Conservation (phyloP, 2,329 filamentous ascomycete species). For the Exophiala xenobiotica region DNA sequence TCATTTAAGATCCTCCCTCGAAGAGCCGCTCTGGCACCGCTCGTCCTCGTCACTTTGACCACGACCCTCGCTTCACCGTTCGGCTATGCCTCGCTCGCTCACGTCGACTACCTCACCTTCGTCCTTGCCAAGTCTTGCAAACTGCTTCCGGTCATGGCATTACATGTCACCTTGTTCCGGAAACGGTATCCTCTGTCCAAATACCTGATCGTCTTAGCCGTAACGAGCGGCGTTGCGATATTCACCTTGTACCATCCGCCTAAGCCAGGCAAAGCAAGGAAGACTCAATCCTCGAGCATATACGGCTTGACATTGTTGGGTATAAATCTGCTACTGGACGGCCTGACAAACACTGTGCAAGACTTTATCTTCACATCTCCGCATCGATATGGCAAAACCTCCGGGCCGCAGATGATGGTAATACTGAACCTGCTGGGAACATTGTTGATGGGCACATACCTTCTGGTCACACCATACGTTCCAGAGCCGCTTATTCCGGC, state of each 20-base stretch:
- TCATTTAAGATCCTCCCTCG: constrained; percentile 70
- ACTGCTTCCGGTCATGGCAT: constrained; percentile 93
- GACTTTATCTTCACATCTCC: constrained; percentile 80
- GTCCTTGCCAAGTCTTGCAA: constrained; percentile 98
- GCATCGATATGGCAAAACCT: constrained; percentile 69
- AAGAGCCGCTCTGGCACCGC: constrained; percentile 68
- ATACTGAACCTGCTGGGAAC: constrained; percentile 90
- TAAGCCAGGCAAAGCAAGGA: constrained; percentile 52
- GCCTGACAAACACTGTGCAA: constrained; percentile 93
- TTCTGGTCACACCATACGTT: constrained; percentile 77
- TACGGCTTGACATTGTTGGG: constrained; percentile 75
- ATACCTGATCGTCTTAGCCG: constrained; percentile 86
- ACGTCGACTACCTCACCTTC: constrained; percentile 98
- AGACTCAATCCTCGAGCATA: constrained; percentile 54
- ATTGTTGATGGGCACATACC: constrained; percentile 70
- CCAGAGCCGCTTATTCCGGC: constrained; percentile 68
- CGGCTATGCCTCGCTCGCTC: constrained; percentile 85
- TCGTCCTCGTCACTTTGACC: constrained; percentile 82
- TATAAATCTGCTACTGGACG: constrained; percentile 92
- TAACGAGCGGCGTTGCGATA: constrained; percentile 87
- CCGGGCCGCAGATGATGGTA: constrained; percentile 98
- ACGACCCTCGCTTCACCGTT: constrained; percentile 90
- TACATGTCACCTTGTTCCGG: constrained; percentile 89
- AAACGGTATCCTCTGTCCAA: constrained; percentile 92
- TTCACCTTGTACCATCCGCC: constrained; percentile 85